Evolutionary conservation across 805 yeast species (phyloP).

Genomic region (Saccharomycopsis amapae): DNA sequence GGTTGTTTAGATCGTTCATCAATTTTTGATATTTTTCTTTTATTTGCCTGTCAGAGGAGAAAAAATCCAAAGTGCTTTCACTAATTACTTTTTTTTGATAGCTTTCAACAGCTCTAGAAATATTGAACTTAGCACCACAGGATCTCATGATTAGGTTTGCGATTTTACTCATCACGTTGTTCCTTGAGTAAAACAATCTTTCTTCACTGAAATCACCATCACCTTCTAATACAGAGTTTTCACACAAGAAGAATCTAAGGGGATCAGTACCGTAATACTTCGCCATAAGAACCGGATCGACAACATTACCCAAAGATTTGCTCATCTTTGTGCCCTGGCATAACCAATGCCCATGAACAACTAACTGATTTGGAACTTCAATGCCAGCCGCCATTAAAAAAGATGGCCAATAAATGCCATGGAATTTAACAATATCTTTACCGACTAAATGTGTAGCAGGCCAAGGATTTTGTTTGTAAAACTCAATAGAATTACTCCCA

Average conservation of each 20-base stretch:
- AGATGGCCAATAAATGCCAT: slow-evolving; percentile 91
- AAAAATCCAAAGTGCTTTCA: too few species aligned
- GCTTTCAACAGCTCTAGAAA: slow-evolving; percentile 37
- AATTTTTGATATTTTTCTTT: slow-evolving; percentile 24
- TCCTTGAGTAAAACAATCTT: slow-evolving; percentile 45
- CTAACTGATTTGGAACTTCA: slow-evolving; percentile 60
- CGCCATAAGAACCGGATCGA: slow-evolving; percentile 72
- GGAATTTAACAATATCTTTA: slow-evolving; percentile 85
- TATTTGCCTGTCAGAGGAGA: too few species aligned
- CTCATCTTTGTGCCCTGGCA: slow-evolving; percentile 90
- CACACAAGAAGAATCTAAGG: slow-evolving; percentile 66
- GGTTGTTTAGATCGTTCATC: slow-evolving; percentile 28
- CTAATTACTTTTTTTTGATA: not conserved
- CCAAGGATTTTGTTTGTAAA: slow-evolving; percentile 35
- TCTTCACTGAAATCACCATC: slow-evolving; percentile 76
- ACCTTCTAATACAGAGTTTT: slow-evolving; percentile 62
- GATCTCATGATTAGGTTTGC: slow-evolving; percentile 73
- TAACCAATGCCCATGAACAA: slow-evolving; percentile 94
- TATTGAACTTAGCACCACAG: slow-evolving; percentile 61
- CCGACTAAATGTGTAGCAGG: slow-evolving; percentile 83
- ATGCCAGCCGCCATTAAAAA: slow-evolving; percentile 77
- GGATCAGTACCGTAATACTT: slow-evolving; percentile 64
- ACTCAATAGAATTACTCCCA: not conserved
- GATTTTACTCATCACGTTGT: slow-evolving; percentile 69
- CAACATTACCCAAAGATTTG: slow-evolving; percentile 86